phyloP scores from a whole-genome alignment of 768 basidiomycete genomes.

The Rhizopogon vesiculosus region DNA sequence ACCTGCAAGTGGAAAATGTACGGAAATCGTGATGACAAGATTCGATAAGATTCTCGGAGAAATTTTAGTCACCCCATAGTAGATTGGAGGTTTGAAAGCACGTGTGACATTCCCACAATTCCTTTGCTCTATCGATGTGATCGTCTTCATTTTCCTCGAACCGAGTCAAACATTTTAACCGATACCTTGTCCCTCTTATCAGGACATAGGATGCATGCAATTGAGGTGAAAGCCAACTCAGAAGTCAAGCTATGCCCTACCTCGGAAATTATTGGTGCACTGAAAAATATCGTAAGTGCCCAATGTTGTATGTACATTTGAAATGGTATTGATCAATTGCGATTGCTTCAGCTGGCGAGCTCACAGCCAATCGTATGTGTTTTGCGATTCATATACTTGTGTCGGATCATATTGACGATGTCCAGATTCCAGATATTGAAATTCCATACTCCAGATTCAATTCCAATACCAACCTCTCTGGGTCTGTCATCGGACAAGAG shows the following conservation, averaged over 20 bases:
- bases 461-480: conserved; percentile 5
- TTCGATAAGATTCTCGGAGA: not conserved
- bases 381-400: too few species aligned
- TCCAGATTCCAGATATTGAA: not conserved
- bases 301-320: too few species aligned
- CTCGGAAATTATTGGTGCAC: not conserved
- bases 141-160: too few species aligned
- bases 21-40: not conserved
- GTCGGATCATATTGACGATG: not conserved
- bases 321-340: too few species aligned
- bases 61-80: not conserved
- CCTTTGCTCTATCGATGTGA: too few species aligned
- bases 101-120: too few species aligned
- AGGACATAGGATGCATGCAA: too few species aligned
- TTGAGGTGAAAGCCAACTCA: not conserved
- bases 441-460: not conserved
- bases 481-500: conserved; percentile 2
- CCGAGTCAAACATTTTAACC: too few species aligned
- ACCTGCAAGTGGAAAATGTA: not conserved
- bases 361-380: not conserved
- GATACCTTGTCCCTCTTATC: too few species aligned
- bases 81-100: not conserved
- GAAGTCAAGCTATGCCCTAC: not conserved
- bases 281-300: not conserved
- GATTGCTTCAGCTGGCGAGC: not conserved